Evolutionary conservation across 129 eudicot species (phyloP).

Genomic region (Ambrosia artemisiifolia): DNA sequence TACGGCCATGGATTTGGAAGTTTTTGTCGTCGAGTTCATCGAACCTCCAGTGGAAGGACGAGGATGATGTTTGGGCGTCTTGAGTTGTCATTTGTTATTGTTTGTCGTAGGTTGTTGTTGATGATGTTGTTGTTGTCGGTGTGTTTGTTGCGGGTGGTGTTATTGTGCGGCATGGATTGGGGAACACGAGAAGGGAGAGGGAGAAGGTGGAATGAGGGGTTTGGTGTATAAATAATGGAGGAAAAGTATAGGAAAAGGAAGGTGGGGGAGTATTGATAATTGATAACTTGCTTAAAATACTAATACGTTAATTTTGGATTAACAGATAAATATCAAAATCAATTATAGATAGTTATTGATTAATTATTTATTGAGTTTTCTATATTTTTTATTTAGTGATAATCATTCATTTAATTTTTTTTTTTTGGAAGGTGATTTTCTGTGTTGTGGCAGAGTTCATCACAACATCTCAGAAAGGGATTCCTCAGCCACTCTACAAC

Average conservation of each 20-base stretch:
- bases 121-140: background rate
- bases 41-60: slow-evolving; percentile 68
- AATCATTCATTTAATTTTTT: too few species aligned
- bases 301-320: too few species aligned
- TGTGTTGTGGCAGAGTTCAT: too few species aligned
- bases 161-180: slow-evolving; percentile 28
- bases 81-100: slow-evolving; percentile 25
- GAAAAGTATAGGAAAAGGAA: background rate
- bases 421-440: too few species aligned
- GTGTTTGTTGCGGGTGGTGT: background rate
- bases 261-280: too few species aligned
- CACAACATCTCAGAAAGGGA: too few species aligned
- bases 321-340: too few species aligned
- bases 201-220: background rate
- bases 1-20: slow-evolving; percentile 78
- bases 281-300: too few species aligned
- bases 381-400: too few species aligned
- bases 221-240: slow-evolving; percentile 17
- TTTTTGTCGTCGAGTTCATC: slow-evolving; percentile 68
- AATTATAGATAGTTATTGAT: too few species aligned
- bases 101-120: slow-evolving; percentile 8
- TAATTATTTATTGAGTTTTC: too few species aligned
- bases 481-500: too few species aligned
- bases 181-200: background rate
- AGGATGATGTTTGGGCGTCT: background rate